Percentiles rank a stretch among this genome's conserved stretches.
Evolutionary conservation across 2,329 filamentous ascomycete species (phyloP).

Genomic region (Colletotrichum godetiae): DNA sequence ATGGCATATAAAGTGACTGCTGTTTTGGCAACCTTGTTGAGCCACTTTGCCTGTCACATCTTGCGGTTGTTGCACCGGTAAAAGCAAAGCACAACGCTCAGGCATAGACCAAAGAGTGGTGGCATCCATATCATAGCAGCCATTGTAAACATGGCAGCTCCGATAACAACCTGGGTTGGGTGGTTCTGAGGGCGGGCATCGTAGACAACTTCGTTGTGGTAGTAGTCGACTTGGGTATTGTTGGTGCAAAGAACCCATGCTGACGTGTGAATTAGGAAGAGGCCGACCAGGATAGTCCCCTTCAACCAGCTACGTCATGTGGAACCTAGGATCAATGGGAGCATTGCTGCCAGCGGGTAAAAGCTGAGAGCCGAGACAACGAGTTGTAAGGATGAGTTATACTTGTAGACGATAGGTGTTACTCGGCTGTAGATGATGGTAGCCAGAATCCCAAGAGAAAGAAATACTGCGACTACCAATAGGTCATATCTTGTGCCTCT

Average conservation of each 20-base stretch:
- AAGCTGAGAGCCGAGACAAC: constrained; percentile 22
- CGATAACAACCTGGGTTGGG: not conserved
- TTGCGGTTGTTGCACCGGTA: constrained; percentile 28
- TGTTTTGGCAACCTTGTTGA: not conserved
- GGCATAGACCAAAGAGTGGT: constrained; percentile 32
- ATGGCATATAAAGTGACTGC: constrained; percentile 12
- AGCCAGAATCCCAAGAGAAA: constrained; percentile 14
- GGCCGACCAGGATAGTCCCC: not conserved
- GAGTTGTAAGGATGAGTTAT: constrained; percentile 10
- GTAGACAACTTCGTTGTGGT: not conserved
- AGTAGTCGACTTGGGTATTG: constrained; percentile 8
- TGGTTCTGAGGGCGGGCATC: constrained; percentile 9
- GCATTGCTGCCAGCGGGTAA: constrained; percentile 18
- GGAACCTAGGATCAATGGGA: constrained; percentile 19
- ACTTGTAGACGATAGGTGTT: not conserved
- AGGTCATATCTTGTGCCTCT: constrained; percentile 19
- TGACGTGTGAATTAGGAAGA: constrained; percentile 18
- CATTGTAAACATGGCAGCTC: constrained; percentile 28
- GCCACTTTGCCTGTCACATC: constrained; percentile 27
- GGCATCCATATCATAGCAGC: constrained; percentile 33
- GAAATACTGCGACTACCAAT: constrained; percentile 17
- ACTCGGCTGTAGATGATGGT: constrained; percentile 7
- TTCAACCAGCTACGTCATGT: constrained; percentile 10
- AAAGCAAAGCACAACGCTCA: constrained; percentile 26
- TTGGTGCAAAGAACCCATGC: constrained; percentile 26